A percentile compares a stretch with the other conserved stretches of the same genome.
phyloP scores from a whole-genome alignment of 768 basidiomycete genomes.

The Sutorius australiensis region DNA sequence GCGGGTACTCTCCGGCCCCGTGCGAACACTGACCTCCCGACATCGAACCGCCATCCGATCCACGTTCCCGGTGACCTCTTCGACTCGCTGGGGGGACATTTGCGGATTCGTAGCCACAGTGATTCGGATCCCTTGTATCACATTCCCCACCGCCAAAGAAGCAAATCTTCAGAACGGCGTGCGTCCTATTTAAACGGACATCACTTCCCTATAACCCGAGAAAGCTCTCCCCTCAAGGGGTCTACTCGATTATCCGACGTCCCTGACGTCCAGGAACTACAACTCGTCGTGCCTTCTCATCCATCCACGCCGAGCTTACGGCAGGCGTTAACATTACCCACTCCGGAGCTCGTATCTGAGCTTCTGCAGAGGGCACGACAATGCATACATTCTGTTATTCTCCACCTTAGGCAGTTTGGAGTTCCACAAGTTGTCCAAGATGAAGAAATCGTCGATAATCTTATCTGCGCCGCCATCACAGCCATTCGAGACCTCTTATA shows the following conservation, averaged over 20 bases:
- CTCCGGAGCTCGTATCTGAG: slow-evolving; percentile 56
- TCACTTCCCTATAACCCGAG: neutral
- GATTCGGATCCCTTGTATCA: neutral
- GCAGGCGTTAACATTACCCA: slow-evolving; percentile 46
- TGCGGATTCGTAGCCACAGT: slow-evolving; percentile 22
- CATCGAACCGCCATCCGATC: slow-evolving; percentile 5
- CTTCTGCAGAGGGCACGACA: slow-evolving; percentile 53
- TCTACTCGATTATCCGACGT: slow-evolving; percentile 1
- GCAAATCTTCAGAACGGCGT: slow-evolving; percentile 1
- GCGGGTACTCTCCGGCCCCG: slow-evolving; percentile 15
- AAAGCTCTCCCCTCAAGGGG: slow-evolving; percentile 7
- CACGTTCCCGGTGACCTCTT: slow-evolving; percentile 9
- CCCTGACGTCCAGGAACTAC: slow-evolving; percentile 2
- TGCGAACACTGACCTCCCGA: slow-evolving; percentile 24
- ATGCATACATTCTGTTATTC: slow-evolving; percentile 58
- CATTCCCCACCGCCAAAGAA: slow-evolving; percentile 1
- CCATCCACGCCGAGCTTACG: slow-evolving; percentile 33
- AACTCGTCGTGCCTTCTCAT: neutral
- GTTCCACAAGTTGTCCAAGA: slow-evolving; percentile 47
- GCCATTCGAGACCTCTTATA: slow-evolving; percentile 71
- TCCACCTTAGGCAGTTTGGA: slow-evolving; percentile 51
- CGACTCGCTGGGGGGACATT: slow-evolving; percentile 5
- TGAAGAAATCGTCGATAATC: slow-evolving; percentile 53
- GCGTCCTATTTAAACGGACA: neutral
- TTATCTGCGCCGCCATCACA: slow-evolving; percentile 57